phyloP scores from a whole-genome alignment of 139 green algal species.

The Volvox africanus region DNA sequence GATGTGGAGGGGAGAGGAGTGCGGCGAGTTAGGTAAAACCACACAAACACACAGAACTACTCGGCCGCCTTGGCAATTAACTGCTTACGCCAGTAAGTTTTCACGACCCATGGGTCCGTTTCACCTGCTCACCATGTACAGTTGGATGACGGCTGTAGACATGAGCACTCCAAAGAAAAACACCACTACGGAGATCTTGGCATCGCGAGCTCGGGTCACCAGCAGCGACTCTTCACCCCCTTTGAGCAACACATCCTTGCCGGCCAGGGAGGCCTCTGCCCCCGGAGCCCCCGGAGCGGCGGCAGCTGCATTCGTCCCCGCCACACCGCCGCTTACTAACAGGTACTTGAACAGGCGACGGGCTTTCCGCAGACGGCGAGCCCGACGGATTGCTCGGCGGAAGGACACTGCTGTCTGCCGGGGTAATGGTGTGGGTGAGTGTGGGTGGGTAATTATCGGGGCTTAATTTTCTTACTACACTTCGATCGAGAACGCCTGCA shows the following conservation, averaged over 20 bases:
- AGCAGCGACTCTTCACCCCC: slow-evolving; percentile 11
- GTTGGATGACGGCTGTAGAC: slow-evolving; percentile 47
- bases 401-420: slow-evolving; percentile 35
- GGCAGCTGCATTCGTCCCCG: background rate
- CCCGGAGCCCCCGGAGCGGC: background rate
- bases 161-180: slow-evolving; percentile 57
- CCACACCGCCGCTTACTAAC: background rate
- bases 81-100: no score
- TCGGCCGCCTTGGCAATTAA: background rate
- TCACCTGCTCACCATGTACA: slow-evolving; percentile 36
- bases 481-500: no score
- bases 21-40: background rate
- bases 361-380: background rate
- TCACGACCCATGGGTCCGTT: background rate
- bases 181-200: slow-evolving; percentile 22
- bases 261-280: background rate
- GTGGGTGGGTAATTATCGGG: background rate
- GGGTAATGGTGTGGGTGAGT: background rate
- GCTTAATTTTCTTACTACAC: no score
- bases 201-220: background rate
- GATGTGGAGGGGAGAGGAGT: background rate
- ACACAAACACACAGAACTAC: background rate
- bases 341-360: slow-evolving; percentile 8
- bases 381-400: slow-evolving; percentile 7
- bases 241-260: background rate